Evolutionary conservation across 148 eudicot species (phyloP).

Genomic region (Rhododendron griersonianum): DNA sequence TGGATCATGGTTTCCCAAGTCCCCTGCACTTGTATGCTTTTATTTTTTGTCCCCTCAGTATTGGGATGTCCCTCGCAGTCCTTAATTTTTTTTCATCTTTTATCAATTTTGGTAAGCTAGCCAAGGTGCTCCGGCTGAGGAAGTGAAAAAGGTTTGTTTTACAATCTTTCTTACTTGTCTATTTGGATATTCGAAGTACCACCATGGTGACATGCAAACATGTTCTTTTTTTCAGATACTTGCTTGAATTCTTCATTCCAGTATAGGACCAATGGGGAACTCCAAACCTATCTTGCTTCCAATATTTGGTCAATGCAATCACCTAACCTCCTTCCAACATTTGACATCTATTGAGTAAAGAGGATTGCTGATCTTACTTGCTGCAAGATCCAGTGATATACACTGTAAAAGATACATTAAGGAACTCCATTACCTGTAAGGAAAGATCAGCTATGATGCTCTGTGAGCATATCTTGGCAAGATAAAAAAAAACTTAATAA

Average conservation of each 20-base stretch:
- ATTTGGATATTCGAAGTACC: neutral
- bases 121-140: slow-evolving; percentile 44
- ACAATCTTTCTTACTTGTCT: neutral
- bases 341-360: neutral
- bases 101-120: slow-evolving; percentile 20
- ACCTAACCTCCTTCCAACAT: neutral
- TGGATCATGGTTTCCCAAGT: neutral
- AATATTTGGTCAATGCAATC: neutral
- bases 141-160: slow-evolving; percentile 42
- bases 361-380: neutral
- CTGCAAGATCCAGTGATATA: neutral
- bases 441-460: too few species aligned
- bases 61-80: neutral
- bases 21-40: neutral
- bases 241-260: neutral
- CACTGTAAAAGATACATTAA: neutral
- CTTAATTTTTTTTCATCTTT: neutral
- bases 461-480: too few species aligned
- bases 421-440: neutral
- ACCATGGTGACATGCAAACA: too few species aligned
- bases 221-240: neutral
- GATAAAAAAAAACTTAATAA: too few species aligned
- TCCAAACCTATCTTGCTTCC: neutral
- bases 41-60: neutral
- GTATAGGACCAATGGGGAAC: neutral